These are phyloP conservation scores for Cladosporium sphaerospermum DNA, from an alignment of 2,329 filamentous ascomycete species.

Conservation along the genomic window DNA sequence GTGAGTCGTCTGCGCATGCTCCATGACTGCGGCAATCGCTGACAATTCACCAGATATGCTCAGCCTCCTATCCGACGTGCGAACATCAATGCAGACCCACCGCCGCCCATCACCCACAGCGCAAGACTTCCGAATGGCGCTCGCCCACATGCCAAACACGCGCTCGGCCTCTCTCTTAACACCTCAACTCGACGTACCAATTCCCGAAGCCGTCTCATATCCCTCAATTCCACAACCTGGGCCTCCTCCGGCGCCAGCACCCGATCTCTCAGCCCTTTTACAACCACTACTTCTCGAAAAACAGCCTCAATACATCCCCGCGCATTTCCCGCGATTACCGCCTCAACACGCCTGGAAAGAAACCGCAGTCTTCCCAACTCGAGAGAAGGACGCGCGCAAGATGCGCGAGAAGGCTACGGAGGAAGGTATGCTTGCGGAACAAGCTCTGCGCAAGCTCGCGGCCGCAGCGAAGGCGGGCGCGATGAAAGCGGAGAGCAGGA, in stretches of 20 bases:
- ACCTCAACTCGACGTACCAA: constrained; percentile 34
- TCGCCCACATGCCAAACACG: constrained; percentile 34
- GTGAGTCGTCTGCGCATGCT: constrained; percentile 33
- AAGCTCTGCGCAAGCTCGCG: constrained; percentile 56
- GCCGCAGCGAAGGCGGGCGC: constrained; percentile 45
- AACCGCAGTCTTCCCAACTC: constrained; percentile 52
- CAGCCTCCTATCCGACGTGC: constrained; percentile 48
- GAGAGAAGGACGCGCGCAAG: constrained; percentile 54
- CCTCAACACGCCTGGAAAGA: constrained; percentile 59
- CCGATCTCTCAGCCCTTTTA: constrained; percentile 44
- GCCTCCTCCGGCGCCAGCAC: constrained; percentile 35
- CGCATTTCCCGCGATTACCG: constrained; percentile 56
- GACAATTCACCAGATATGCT: constrained; percentile 42
- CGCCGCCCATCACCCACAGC: constrained; percentile 52
- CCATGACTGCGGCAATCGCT: constrained; percentile 17
- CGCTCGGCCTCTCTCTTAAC: constrained; percentile 33
- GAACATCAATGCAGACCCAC: constrained; percentile 51
- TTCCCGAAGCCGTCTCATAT: constrained; percentile 28
- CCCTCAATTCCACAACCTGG: constrained; percentile 38
- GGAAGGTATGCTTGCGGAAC: constrained; percentile 59
- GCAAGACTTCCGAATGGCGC: constrained; percentile 52
- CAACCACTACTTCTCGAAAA: constrained; percentile 46
- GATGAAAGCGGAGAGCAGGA: constrained; percentile 35
- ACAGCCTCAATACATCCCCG: constrained; percentile 49
- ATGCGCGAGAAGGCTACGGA: constrained; percentile 54